Percentiles rank a stretch among this genome's conserved stretches.
Evolutionary conservation across 2,329 filamentous ascomycete genomes (phyloP).

Genomic region (Dothideomycetidae sp.): DNA sequence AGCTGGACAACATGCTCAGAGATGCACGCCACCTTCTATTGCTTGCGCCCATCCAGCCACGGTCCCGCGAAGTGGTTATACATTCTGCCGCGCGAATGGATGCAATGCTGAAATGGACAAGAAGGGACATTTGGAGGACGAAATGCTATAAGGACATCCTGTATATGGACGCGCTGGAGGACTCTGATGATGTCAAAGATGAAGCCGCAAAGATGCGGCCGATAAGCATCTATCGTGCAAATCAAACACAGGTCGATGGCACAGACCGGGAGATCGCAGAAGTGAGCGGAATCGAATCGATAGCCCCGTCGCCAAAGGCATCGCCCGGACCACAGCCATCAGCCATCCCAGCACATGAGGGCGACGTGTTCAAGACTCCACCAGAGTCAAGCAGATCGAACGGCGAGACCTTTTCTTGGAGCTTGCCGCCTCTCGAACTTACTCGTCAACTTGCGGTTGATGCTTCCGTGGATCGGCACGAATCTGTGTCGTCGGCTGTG

Average conservation of each 20-base stretch:
- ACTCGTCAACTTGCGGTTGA: slow-evolving; percentile 19
- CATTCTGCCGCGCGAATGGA: slow-evolving; percentile 70
- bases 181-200: slow-evolving; percentile 26
- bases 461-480: slow-evolving; percentile 18
- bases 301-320: background rate
- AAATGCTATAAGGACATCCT: slow-evolving; percentile 86
- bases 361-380: slow-evolving; percentile 32
- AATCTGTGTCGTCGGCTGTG: slow-evolving; percentile 13
- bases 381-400: slow-evolving; percentile 25
- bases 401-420: slow-evolving; percentile 17
- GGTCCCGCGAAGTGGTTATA: slow-evolving; percentile 76
- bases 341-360: slow-evolving; percentile 10
- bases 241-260: slow-evolving; percentile 13
- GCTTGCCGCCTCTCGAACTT: slow-evolving; percentile 22
- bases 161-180: slow-evolving; percentile 70
- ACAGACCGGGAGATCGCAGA: slow-evolving; percentile 10
- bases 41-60: slow-evolving; percentile 78
- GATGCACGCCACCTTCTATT: slow-evolving; percentile 85
- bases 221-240: slow-evolving; percentile 4
- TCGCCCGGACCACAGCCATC: slow-evolving; percentile 5
- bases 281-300: background rate
- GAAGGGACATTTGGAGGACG: slow-evolving; percentile 83
- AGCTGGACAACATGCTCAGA: slow-evolving; percentile 67
- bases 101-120: slow-evolving; percentile 83
- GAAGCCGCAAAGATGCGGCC: slow-evolving; percentile 7